Percentiles rank a stretch among this genome's conserved stretches.
These are phyloP conservation scores for Aureobasidium sp. DNA, from an alignment of 2,329 filamentous ascomycete genomes.

Conservation along the genomic window DNA sequence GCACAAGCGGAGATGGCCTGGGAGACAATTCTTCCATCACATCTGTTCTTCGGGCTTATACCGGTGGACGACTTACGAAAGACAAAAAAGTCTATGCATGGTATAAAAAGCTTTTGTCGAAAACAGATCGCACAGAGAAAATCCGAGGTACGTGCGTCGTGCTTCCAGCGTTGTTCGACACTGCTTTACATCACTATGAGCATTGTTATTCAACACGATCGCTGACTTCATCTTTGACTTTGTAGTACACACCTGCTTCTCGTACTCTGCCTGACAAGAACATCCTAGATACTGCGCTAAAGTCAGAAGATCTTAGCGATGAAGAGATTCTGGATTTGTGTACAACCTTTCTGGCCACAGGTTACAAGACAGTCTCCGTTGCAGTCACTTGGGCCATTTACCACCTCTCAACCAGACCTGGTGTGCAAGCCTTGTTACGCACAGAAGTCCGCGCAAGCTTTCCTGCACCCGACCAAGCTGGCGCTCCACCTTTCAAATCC, in stretches of 20 bases:
- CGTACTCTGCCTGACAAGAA: neutral
- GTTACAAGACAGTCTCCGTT: neutral
- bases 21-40: conserved; percentile 1
- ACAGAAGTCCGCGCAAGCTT: neutral
- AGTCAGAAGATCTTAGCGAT: neutral
- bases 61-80: neutral
- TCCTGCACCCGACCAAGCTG: neutral
- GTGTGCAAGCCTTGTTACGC: conserved; percentile 4
- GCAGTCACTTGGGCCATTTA: neutral
- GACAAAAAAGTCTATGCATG: neutral
- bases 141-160: neutral
- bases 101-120: neutral
- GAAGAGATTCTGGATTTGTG: neutral
- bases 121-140: neutral
- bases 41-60: neutral
- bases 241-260: neutral
- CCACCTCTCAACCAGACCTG: neutral
- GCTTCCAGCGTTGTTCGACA: neutral
- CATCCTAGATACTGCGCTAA: neutral
- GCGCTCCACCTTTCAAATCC: neutral
- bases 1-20: neutral
- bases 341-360: neutral
- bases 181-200: neutral
- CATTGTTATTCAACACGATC: neutral
- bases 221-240: neutral